Evolutionary conservation across 2,329 filamentous ascomycete genomes (phyloP), one percentile per base, ranked within the genome.

Genomic region (Pyricularia sp.): DNA sequence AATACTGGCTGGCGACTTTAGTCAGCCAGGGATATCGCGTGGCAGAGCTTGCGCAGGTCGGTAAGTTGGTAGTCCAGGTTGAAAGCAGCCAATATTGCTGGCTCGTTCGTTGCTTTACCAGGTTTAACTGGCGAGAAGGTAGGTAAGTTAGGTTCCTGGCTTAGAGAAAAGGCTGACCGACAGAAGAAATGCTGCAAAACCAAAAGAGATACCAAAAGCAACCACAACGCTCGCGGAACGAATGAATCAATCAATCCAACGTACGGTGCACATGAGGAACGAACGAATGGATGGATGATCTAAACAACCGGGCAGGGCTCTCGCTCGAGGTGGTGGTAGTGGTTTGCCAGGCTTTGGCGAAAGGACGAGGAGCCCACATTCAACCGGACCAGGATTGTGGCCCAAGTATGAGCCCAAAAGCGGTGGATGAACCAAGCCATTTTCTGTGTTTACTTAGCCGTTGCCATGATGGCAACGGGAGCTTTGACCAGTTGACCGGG

Each of bases 391-490:
- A 20, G 59, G 59, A 63, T 63, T 31, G 23, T 26, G 59, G 59
- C n/a, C 23, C 58, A 28, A 63, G 59, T 28, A 63, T 20, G 59
- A 28, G 25, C 59, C 59, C 25, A 63, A 28, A 28, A 26, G 59
- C 59, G 59, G 59, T 63, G 59, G 58, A 61, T 23, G 58, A 28
- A 63, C 59, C 25, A 25, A 63, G 14, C 17, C 25, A 63, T 28
- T 28, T 63, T 28, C 25, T 63, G 12, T 63, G 67, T 68, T 68
- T 68, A 68, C 67, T 65, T 42, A 30, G 58, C 36, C 63, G 68
- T 69, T 69, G 68, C 68, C 68, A 69, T 63, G 50, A 36, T 69
- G 64, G 68, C 68, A 69, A 69, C 68, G 63, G 68, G 67, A 66
- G 33, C 36, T 55, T 42, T 36, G 65, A 55, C 33, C 33, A 55